phyloP scores from a whole-genome alignment of 2,329 filamentous ascomycete species.

The Fusarium sp. region DNA sequence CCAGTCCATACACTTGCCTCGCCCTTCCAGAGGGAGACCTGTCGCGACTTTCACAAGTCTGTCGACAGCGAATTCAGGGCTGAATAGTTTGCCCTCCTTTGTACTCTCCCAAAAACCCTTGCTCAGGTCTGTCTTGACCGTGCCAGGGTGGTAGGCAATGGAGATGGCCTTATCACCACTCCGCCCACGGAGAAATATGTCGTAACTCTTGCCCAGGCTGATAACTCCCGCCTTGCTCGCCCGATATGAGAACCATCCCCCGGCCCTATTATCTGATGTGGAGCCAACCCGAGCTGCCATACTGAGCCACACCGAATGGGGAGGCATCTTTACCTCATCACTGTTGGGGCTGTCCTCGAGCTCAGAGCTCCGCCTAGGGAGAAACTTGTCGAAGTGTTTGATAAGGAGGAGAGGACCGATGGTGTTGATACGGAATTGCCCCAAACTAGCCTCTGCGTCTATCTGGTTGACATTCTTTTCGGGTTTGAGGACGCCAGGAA shows the following conservation, averaged over 20 bases:
- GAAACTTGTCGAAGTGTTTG: conserved; percentile 77
- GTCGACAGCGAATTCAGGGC: conserved; percentile 71
- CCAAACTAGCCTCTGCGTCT: conserved; percentile 66
- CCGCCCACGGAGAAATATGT: conserved; percentile 69
- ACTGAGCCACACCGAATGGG: conserved; percentile 72
- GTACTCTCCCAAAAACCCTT: conserved; percentile 76
- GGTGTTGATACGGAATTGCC: conserved; percentile 78
- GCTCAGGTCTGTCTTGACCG: conserved; percentile 79
- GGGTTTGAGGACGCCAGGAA: conserved; percentile 77
- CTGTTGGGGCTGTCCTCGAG: conserved; percentile 41
- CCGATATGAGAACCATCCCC: conserved; percentile 86
- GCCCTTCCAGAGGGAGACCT: conserved; percentile 58
- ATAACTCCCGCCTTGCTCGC: conserved; percentile 80
- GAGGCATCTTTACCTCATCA: conserved; percentile 52
- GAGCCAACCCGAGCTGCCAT: conserved; percentile 84
- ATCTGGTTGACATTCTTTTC: conserved; percentile 78
- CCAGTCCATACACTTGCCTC: conserved; percentile 77
- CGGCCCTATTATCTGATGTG: conserved; percentile 75
- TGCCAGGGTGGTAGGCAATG: conserved; percentile 81
- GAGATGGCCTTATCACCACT: conserved; percentile 72
- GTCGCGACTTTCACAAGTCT: conserved; percentile 69
- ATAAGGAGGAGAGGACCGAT: conserved; percentile 79
- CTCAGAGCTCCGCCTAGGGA: conserved; percentile 67
- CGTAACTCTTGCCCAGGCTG: conserved; percentile 75
- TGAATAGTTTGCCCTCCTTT: conserved; percentile 70